phyloP scores from a whole-genome alignment of 1,284 basidiomycete species.

The Ganoderma leucocontextum region DNA sequence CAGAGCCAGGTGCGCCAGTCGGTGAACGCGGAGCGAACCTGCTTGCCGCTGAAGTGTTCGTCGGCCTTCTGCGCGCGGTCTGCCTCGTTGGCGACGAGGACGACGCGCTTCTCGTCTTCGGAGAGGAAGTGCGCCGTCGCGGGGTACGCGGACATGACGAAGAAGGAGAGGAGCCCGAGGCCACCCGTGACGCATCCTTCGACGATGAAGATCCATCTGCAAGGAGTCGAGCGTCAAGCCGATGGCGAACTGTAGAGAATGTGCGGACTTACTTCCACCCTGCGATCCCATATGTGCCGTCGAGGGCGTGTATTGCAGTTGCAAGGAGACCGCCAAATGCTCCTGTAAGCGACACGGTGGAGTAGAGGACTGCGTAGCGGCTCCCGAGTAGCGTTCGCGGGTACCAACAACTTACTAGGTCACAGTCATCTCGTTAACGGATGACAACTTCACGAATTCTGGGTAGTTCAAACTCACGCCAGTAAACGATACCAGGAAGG shows the following conservation, averaged over 20 bases:
- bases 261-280: constrained; percentile 39
- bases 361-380: constrained; percentile 57
- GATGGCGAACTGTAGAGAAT: constrained; percentile 28
- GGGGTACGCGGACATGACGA: constrained; percentile 52
- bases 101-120: constrained; percentile 44
- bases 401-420: constrained; percentile 42
- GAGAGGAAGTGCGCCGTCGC: constrained; percentile 45
- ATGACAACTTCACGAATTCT: not conserved
- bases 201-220: constrained; percentile 71
- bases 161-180: constrained; percentile 49
- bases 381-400: constrained; percentile 38
- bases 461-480: constrained; percentile 46
- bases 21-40: constrained; percentile 44
- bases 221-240: not conserved
- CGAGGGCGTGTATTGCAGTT: constrained; percentile 41
- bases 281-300: constrained; percentile 42
- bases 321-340: constrained; percentile 70
- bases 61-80: constrained; percentile 40
- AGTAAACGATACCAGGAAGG: constrained; percentile 63
- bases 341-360: constrained; percentile 62
- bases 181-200: constrained; percentile 56
- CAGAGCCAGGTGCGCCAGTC: constrained; percentile 61
- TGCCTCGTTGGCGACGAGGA: constrained; percentile 46
- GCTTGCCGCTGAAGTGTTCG: constrained; percentile 40
- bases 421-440: not conserved